A percentile compares a stretch with the other conserved stretches of the same genome.
Evolutionary conservation across 495 filamentous ascomycete species (phyloP).

Genomic region (Aspergillus olivimuriae): DNA sequence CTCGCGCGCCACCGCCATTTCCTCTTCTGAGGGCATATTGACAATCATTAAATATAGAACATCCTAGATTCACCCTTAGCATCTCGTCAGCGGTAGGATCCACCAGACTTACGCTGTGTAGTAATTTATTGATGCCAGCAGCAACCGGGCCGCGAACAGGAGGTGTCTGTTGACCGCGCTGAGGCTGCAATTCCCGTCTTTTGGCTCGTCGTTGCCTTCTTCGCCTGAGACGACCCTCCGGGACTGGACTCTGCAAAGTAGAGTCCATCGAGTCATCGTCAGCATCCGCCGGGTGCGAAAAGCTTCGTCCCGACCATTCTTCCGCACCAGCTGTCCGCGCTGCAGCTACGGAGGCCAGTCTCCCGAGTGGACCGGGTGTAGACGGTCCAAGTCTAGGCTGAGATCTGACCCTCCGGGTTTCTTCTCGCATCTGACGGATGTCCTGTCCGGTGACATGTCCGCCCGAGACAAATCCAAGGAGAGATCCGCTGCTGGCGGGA

Average conservation of each 20-base stretch:
- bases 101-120: constrained; percentile 18
- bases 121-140: constrained; percentile 11
- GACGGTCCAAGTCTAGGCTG: neutral
- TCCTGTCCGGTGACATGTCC: constrained; percentile 19
- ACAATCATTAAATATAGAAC: constrained; percentile 48
- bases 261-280: no score
- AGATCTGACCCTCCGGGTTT: neutral
- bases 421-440: neutral
- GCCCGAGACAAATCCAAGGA: constrained; percentile 35
- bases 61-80: constrained; percentile 19
- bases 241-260: no score
- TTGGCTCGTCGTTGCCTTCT: no score
- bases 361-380: neutral
- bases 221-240: no score
- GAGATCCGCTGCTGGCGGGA: constrained; percentile 33
- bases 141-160: neutral
- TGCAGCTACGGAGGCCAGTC: neutral
- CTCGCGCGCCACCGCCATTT: constrained; percentile 26
- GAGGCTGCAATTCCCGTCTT: no score
- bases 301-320: no score
- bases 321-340: no score
- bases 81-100: neutral
- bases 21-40: constrained; percentile 42
- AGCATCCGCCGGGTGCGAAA: no score
- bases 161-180: no score